phyloP scores from a whole-genome alignment of 2,329 filamentous ascomycete genomes.

The Fonsecaea multimorphosa region DNA sequence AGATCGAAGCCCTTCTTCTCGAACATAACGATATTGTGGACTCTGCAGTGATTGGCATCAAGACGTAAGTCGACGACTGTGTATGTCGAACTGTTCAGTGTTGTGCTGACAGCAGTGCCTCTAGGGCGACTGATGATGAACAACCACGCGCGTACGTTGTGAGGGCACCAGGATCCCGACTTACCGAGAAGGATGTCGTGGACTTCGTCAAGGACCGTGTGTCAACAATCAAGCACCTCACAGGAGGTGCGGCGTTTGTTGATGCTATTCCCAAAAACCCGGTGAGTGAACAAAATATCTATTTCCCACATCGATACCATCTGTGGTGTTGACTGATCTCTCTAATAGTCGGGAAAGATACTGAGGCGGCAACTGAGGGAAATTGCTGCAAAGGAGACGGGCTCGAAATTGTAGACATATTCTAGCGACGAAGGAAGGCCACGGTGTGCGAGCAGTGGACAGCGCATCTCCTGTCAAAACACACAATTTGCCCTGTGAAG shows the following conservation, averaged over 20 bases:
- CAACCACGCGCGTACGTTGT: conserved; percentile 37
- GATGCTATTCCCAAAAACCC: conserved; percentile 55
- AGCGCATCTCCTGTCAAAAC: background rate
- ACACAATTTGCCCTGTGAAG: background rate
- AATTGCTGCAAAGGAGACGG: conserved; percentile 21
- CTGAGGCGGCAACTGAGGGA: conserved; percentile 43
- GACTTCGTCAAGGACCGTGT: conserved; percentile 52
- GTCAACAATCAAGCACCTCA: conserved; percentile 53
- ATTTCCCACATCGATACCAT: background rate
- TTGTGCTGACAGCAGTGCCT: background rate
- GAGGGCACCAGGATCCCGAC: conserved; percentile 45
- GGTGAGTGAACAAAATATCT: conserved; percentile 10
- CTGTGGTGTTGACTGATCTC: background rate
- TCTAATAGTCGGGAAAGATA: conserved; percentile 53
- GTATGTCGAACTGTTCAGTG: background rate
- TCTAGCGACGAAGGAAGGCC: background rate
- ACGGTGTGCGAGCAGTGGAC: background rate
- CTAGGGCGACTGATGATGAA: conserved; percentile 40
- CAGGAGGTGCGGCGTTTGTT: conserved; percentile 55
- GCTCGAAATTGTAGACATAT: conserved; percentile 21
- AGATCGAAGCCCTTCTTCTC: conserved; percentile 55
- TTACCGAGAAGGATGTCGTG: conserved; percentile 49
- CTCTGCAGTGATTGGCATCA: conserved; percentile 55
- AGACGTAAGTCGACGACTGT: conserved; percentile 40
- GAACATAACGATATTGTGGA: conserved; percentile 53